Evolutionary conservation across 1,284 basidiomycete species (phyloP).

Genomic region (Earliella scabrosa): DNA sequence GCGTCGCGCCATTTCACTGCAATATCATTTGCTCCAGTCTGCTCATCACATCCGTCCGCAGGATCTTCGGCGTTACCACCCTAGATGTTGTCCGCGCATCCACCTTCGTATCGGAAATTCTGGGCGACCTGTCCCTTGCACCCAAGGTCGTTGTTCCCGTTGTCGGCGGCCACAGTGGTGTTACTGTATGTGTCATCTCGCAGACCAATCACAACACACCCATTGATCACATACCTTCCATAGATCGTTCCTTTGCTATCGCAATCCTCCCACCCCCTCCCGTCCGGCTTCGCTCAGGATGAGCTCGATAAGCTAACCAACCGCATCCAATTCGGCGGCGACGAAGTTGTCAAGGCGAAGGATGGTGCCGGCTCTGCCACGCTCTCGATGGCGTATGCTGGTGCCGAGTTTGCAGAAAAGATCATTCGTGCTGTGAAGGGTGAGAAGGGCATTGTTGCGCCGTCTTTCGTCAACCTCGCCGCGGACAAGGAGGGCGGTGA

Average conservation of each 20-base stretch:
- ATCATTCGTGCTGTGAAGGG: conserved; percentile 88
- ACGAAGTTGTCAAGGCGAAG: conserved; percentile 84
- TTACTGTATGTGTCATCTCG: conserved; percentile 61
- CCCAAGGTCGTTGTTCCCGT: conserved; percentile 85
- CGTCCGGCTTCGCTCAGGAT: conserved; percentile 55
- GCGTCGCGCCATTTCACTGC: conserved; percentile 11
- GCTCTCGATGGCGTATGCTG: conserved; percentile 79
- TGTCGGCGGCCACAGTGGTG: conserved; percentile 95
- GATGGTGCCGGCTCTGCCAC: conserved; percentile 79
- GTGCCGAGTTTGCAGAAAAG: conserved; percentile 79
- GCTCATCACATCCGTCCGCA: conserved; percentile 43
- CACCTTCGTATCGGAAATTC: conserved; percentile 89
- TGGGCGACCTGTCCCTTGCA: conserved; percentile 66
- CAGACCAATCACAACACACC: conserved; percentile 8
- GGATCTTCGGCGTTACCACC: conserved; percentile 97
- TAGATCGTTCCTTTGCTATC: conserved; percentile 96
- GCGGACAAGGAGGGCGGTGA: conserved; percentile 78
- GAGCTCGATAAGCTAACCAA: conserved; percentile 59
- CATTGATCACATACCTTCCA: conserved; percentile 5
- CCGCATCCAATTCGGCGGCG: conserved; percentile 81
- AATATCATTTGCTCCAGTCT: too few relatives aligned
- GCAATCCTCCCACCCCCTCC: conserved; percentile 80
- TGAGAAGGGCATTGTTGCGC: conserved; percentile 85
- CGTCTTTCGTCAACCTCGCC: conserved; percentile 84
- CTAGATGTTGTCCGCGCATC: conserved; percentile 97